Conservation (phyloP, 2,329 filamentous ascomycete genomes). For the Trichophyton benhamiae region DNA sequence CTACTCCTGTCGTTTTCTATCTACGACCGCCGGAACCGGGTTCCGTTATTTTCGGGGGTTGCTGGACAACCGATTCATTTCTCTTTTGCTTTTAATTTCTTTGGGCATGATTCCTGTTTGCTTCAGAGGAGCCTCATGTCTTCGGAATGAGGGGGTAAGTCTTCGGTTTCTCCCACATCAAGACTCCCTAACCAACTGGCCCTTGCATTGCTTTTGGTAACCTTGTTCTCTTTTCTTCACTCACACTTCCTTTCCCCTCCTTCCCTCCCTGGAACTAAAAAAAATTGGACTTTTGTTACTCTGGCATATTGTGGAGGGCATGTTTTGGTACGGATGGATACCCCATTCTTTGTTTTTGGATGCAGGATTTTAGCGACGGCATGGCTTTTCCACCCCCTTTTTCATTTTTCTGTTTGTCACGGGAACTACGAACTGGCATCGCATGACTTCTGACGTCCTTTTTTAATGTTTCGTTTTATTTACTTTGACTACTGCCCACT, state of each 20-base stretch:
- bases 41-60: not conserved
- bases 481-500: not conserved
- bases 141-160: not conserved
- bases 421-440: constrained; percentile 2
- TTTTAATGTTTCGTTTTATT: not conserved
- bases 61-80: not conserved
- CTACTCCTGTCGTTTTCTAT: not conserved
- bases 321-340: not conserved
- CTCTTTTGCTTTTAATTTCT: not conserved
- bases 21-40: not conserved
- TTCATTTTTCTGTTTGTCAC: not conserved
- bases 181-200: not conserved
- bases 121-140: not conserved
- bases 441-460: not conserved
- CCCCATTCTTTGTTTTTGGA: not conserved
- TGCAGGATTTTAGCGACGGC: not conserved
- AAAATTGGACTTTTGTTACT: not conserved
- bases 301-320: not conserved
- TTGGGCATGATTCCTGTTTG: not conserved
- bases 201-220: not conserved
- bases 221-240: not conserved
- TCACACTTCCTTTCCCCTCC: not conserved
- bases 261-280: not conserved
- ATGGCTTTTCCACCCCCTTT: not conserved
- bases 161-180: not conserved